Conservation (phyloP, 805 yeast species). For the Alloascoidea hylecoeti region DNA sequence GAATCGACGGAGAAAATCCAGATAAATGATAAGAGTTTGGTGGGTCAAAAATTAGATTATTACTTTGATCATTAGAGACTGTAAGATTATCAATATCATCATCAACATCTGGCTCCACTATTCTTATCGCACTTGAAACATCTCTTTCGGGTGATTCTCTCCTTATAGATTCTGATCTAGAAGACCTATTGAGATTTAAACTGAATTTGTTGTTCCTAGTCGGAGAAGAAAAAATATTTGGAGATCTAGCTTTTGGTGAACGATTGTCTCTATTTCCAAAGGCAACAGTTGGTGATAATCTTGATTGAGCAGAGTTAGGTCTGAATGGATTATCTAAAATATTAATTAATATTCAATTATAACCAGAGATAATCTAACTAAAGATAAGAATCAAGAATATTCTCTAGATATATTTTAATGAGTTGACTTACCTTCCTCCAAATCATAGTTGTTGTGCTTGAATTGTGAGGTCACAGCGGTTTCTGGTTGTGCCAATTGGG, state of each 20-base stretch:
- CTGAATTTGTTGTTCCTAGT: slow-evolving; percentile 10
- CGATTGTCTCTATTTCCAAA: neutral
- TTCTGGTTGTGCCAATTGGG: slow-evolving; percentile 1
- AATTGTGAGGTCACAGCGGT: neutral
- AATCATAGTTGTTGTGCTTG: neutral
- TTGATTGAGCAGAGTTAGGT: no score
- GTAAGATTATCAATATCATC: slow-evolving; percentile 16
- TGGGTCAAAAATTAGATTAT: no score
- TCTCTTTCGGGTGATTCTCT: slow-evolving; percentile 62
- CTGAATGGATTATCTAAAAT: no score
- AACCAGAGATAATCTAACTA: no score
- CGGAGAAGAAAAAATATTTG: no score
- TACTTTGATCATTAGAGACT: no score
- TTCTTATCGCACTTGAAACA: slow-evolving; percentile 31
- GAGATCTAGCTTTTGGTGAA: slow-evolving; percentile 7
- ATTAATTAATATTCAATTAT: no score
- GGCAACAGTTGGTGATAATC: neutral
- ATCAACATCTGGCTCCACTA: slow-evolving; percentile 27
- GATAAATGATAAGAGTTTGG: no score
- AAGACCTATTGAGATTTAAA: slow-evolving; percentile 18
- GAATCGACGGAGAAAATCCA: no score
- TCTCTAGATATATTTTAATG: neutral
- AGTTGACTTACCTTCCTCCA: neutral
- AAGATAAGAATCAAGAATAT: no score
- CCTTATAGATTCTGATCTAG: slow-evolving; percentile 54